Percentiles rank a stretch among this genome's conserved stretches.
Evolutionary conservation across 768 basidiomycete species (phyloP).

Genomic region (Rhizopogon vulgaris): DNA sequence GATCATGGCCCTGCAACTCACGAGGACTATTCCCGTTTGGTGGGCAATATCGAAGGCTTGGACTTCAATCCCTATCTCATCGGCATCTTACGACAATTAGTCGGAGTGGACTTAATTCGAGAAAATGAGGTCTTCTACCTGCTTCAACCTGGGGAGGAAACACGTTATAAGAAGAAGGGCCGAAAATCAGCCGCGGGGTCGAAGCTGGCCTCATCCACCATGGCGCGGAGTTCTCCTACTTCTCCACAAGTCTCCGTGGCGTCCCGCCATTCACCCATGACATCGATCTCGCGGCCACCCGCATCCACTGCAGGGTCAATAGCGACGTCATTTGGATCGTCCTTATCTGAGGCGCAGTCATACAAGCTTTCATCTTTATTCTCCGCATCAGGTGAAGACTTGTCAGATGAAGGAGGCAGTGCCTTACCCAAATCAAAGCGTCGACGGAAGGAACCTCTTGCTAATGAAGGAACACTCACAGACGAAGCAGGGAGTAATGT

Average conservation of each 20-base stretch:
- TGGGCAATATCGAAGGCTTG: constrained; percentile 42
- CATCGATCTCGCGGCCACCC: constrained; percentile 18
- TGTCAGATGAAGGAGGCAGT: constrained; percentile 8
- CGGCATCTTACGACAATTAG: constrained; percentile 51
- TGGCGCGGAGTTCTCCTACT: not conserved
- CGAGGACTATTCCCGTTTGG: constrained; percentile 42
- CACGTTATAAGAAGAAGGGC: constrained; percentile 3
- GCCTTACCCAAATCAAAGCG: constrained; percentile 1
- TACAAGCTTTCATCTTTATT: constrained; percentile 18
- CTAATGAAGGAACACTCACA: not conserved
- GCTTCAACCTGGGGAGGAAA: constrained; percentile 43
- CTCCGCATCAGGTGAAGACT: constrained; percentile 22
- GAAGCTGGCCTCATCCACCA: constrained; percentile 4
- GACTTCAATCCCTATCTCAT: constrained; percentile 49
- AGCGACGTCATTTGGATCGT: constrained; percentile 10
- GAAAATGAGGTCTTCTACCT: constrained; percentile 64
- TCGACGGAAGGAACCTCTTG: constrained; percentile 12
- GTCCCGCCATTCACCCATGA: constrained; percentile 14
- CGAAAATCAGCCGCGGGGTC: constrained; percentile 5
- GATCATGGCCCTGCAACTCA: constrained; percentile 54
- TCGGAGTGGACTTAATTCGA: constrained; percentile 57
- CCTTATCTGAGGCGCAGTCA: constrained; percentile 9
- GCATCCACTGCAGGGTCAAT: constrained; percentile 17
- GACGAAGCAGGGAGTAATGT: not conserved
- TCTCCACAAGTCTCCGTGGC: constrained; percentile 5